Evolutionary conservation across 768 basidiomycete species (phyloP).

Genomic region (Hygrophorus pudorinus): DNA sequence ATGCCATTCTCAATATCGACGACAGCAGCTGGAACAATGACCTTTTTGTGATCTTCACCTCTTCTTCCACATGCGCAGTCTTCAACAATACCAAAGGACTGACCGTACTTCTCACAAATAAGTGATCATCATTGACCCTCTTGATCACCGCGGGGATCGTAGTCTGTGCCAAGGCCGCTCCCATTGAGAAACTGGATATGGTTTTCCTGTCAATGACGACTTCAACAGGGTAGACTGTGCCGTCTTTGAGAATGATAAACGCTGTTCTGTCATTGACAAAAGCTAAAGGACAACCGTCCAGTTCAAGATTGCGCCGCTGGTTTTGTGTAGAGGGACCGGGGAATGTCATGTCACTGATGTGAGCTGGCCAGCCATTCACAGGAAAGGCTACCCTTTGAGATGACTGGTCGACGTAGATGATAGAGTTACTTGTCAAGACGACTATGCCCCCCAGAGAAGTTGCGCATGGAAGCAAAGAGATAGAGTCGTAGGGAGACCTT

Average conservation of each 20-base stretch:
- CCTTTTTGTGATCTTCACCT: slow-evolving; percentile 35
- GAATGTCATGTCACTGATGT: slow-evolving; percentile 59
- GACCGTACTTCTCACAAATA: slow-evolving; percentile 77
- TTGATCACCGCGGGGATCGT: slow-evolving; percentile 51
- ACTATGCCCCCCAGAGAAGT: slow-evolving; percentile 74
- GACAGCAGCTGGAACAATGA: slow-evolving; percentile 27
- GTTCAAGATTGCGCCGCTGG: slow-evolving; percentile 32
- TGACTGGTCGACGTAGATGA: slow-evolving; percentile 86
- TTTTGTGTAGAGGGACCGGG: slow-evolving; percentile 36
- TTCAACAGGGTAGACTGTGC: slow-evolving; percentile 68
- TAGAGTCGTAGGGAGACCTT: slow-evolving; percentile 62
- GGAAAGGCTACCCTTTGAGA: slow-evolving; percentile 63
- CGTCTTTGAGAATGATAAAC: slow-evolving; percentile 64
- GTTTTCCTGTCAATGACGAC: slow-evolving; percentile 64
- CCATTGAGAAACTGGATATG: slow-evolving; percentile 53
- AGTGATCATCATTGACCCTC: slow-evolving; percentile 39
- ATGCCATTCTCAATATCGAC: slow-evolving; percentile 50
- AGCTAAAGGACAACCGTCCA: slow-evolving; percentile 67
- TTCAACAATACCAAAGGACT: slow-evolving; percentile 74
- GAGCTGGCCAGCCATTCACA: slow-evolving; percentile 77
- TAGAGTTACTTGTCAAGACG: slow-evolving; percentile 63
- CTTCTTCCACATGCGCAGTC: slow-evolving; percentile 56
- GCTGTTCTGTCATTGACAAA: slow-evolving; percentile 74
- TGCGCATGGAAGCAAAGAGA: slow-evolving; percentile 59
- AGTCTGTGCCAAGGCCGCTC: slow-evolving; percentile 51